A percentile compares a stretch with the other conserved stretches of the same genome.
Conservation (phyloP, 1,139 yeast species). For the Tardiomyces depauwii region DNA sequence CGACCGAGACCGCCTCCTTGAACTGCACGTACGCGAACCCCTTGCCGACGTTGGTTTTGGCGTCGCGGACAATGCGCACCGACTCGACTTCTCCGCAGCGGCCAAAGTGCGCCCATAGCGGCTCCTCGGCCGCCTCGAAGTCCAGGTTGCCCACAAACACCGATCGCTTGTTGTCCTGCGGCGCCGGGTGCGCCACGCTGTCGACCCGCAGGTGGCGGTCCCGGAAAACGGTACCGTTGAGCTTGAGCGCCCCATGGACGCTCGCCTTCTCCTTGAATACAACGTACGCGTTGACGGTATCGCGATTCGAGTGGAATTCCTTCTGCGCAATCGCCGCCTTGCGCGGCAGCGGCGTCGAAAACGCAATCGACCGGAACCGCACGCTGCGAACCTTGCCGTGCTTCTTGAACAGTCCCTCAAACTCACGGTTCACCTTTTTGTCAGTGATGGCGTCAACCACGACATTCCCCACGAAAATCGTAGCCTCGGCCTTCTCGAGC, state of each 20-base stretch:
- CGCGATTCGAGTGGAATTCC: slow-evolving; percentile 65
- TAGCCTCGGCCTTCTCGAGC: slow-evolving; percentile 74
- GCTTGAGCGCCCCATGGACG: slow-evolving; percentile 37
- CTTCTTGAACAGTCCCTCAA: slow-evolving; percentile 49
- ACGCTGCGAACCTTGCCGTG: slow-evolving; percentile 59
- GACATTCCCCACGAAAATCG: slow-evolving; percentile 85
- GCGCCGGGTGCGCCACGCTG: slow-evolving; percentile 81
- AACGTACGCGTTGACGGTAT: slow-evolving; percentile 77
- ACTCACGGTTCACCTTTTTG: slow-evolving; percentile 48
- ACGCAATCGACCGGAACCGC: slow-evolving; percentile 87
- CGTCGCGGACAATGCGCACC: slow-evolving; percentile 82
- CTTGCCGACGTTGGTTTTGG: slow-evolving; percentile 90
- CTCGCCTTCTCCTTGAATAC: slow-evolving; percentile 53
- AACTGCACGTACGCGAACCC: slow-evolving; percentile 97
- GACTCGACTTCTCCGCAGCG: slow-evolving; percentile 65
- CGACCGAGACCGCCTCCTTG: slow-evolving; percentile 67
- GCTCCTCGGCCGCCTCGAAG: slow-evolving; percentile 86
- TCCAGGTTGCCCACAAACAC: slow-evolving; percentile 91
- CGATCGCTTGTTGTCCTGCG: slow-evolving; percentile 73
- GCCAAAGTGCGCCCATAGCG: slow-evolving; percentile 73
- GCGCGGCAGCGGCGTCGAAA: slow-evolving; percentile 79
- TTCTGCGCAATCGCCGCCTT: slow-evolving; percentile 84
- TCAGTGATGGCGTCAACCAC: slow-evolving; percentile 53
- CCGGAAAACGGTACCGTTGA: slow-evolving; percentile 61
- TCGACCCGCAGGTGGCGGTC: slow-evolving; percentile 81